phyloP scores from a whole-genome alignment of 352 stramenopile species.

The Saprolegnia diclina region DNA sequence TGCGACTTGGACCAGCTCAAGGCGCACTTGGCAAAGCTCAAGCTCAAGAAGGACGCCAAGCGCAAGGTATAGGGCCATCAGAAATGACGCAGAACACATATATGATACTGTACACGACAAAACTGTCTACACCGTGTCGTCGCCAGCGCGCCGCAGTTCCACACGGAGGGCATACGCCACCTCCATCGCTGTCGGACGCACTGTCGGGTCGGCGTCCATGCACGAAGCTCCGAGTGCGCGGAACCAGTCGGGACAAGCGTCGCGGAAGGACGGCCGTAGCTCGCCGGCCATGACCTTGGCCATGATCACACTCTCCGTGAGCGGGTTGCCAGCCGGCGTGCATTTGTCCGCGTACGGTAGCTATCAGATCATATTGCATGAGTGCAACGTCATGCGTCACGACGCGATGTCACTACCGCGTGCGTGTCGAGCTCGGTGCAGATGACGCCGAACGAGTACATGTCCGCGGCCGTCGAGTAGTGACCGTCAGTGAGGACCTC shows the following conservation, averaged over 20 bases:
- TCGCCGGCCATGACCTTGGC: conserved; percentile 4
- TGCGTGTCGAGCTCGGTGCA: conserved; percentile 14
- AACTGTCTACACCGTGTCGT: too few relatives aligned
- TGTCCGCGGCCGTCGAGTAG: conserved; percentile 15
- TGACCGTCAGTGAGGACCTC: conserved; percentile 10
- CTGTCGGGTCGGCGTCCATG: neutral
- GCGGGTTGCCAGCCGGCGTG: neutral
- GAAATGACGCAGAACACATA: too few relatives aligned
- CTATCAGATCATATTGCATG: neutral
- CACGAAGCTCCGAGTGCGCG: neutral
- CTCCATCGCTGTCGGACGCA: conserved; percentile 16
- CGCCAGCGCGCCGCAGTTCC: too few relatives aligned
- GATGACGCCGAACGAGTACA: conserved; percentile 11
- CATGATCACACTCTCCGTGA: conserved; percentile 14
- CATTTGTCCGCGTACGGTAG: conserved; percentile 1
- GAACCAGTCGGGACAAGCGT: neutral
- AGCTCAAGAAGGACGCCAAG: conserved; percentile 21
- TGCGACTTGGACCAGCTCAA: conserved; percentile 73
- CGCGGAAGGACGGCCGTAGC: neutral
- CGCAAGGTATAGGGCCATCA: neutral
- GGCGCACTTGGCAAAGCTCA: conserved; percentile 57
- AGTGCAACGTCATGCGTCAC: too few relatives aligned
- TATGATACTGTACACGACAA: too few relatives aligned
- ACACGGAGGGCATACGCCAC: neutral
- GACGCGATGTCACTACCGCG: too few relatives aligned